Evolutionary conservation across 257 asterid genomes (phyloP), one percentile per base, ranked within the genome.

Genomic region (Nicotiana tabacum): DNA sequence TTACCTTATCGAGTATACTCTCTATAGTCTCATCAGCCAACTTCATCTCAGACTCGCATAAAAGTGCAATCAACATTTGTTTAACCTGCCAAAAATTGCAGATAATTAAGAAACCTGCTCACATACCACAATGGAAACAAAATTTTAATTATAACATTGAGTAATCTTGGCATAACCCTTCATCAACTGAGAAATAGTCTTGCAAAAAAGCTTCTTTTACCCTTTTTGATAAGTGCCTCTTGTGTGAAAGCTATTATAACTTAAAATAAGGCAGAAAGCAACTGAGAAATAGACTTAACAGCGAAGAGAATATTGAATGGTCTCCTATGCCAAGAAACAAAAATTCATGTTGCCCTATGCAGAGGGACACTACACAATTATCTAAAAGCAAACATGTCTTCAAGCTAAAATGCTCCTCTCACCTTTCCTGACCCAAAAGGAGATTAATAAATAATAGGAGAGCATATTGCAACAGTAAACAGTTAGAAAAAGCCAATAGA

Each of bases 21-120:
- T 94, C 98, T 76, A 96, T 91, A 62, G 98, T 95, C 82, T 96
- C 99, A 86, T 96, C 98, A 77, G 97, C 93, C 90, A 96, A 89
- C 93, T 90, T 94, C 98, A 96, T 93, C 85, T 93, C 98, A 4
- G 98, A 94, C 91, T 94, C 99, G 0, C 92, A 91, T 37, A 96
- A 78, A 84, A 93, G 97, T 74, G 98, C 99, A 87, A 94, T 93
- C 91, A 96, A 79, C 98, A 96, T 96, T 89, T 96, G 98, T 89
- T 96, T 96, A 81, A 96, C 98, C 99, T 96, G 96, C 17, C 81
- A 33, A 88, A 79, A 84, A 70, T 58, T 84, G 89, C 83, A 85
- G 67, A 82, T 33, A 61, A 69, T 83, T 60, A 82, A 83, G 80
- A 83, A 68, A 77, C 77, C 84, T 39, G 72, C 77, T 21, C 78